Conservation (phyloP, 331 rosid genomes). For the Malus hybrid region DNA sequence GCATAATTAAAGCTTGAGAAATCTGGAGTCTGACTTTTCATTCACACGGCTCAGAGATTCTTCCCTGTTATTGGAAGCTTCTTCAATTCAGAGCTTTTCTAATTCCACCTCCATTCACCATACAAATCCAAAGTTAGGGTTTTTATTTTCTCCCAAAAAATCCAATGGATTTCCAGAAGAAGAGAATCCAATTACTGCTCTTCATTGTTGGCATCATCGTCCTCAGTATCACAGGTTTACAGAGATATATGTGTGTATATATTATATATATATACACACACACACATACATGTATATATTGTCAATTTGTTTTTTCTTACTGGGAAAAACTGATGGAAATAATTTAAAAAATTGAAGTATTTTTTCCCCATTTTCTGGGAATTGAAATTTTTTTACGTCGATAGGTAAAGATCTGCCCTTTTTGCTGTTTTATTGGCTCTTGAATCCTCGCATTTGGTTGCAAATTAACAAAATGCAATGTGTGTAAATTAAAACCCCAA, state of each 20-base stretch:
- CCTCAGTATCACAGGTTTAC: constrained; percentile 73
- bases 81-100: background rate
- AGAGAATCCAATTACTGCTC: constrained; percentile 37
- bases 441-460: background rate
- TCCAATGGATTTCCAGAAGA: constrained; percentile 57
- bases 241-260: too few relatives aligned
- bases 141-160: background rate
- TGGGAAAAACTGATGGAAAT: background rate
- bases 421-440: background rate
- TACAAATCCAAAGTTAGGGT: background rate
- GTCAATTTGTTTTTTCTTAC: background rate
- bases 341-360: background rate
- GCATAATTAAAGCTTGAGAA: background rate
- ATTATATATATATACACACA: too few relatives aligned
- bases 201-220: constrained; percentile 37
- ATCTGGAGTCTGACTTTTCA: background rate
- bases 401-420: background rate
- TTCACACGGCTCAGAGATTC: constrained; percentile 16
- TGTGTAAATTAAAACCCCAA: background rate
- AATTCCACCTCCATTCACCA: background rate
- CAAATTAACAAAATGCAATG: background rate
- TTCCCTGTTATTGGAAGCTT: constrained; percentile 17
- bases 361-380: background rate
- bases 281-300: too few relatives aligned
- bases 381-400: background rate